Conservation (phyloP, 148 eudicot species). For the Polygonum maritimum region DNA sequence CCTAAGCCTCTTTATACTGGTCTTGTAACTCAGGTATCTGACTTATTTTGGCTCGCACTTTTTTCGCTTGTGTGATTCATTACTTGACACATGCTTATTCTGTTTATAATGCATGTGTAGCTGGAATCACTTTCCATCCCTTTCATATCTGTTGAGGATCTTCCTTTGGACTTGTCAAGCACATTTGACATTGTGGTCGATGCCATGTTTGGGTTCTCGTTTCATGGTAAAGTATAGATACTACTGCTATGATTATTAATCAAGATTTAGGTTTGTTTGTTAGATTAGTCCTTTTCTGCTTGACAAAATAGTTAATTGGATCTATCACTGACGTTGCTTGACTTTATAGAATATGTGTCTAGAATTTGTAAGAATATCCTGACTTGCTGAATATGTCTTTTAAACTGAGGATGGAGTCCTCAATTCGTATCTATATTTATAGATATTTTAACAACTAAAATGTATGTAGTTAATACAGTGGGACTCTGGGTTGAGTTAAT, state of each 20-base stretch:
- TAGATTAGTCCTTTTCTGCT: neutral
- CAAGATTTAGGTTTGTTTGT: neutral
- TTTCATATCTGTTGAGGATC: conserved; percentile 72
- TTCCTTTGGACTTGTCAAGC: conserved; percentile 61
- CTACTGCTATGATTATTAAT: conserved; percentile 2
- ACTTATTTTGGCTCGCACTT: neutral
- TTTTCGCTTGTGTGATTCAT: neutral
- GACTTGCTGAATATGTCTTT: neutral
- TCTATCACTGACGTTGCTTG: neutral
- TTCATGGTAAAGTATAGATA: conserved; percentile 46
- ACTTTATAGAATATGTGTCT: neutral
- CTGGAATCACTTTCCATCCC: conserved; percentile 83
- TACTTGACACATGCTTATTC: conserved; percentile 16
- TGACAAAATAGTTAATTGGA: neutral
- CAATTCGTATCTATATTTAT: neutral
- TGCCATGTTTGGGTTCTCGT: conserved; percentile 97
- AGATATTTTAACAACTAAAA: neutral
- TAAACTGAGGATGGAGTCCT: neutral
- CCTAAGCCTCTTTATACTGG: conserved; percentile 82
- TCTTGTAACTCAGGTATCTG: conserved; percentile 80
- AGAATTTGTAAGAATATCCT: neutral
- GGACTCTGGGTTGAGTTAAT: neutral
- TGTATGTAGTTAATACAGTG: neutral
- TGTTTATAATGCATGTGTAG: conserved; percentile 35
- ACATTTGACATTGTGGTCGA: conserved; percentile 77